Evolutionary conservation across 2,329 filamentous ascomycete species (phyloP).

Genomic region (Talaromyces sp.): DNA sequence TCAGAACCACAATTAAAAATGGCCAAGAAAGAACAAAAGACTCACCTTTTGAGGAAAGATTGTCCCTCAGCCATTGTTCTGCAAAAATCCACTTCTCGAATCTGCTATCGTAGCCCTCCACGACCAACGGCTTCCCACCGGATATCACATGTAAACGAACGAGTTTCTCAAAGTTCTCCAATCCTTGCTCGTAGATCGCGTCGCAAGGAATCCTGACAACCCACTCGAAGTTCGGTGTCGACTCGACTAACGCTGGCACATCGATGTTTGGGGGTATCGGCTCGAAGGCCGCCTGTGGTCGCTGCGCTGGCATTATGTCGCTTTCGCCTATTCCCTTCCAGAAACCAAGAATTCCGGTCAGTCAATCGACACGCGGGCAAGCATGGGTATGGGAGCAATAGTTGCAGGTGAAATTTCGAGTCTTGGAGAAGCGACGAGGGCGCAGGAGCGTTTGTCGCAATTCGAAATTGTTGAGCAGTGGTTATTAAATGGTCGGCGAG

Average conservation of each 20-base stretch:
- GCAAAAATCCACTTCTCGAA: constrained; percentile 76
- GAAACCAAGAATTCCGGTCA: neutral
- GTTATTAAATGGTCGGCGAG: neutral
- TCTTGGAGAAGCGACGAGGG: neutral
- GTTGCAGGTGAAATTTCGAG: no score
- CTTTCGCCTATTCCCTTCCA: neutral
- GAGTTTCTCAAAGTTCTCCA: constrained; percentile 78
- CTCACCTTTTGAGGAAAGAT: constrained; percentile 73
- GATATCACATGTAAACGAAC: constrained; percentile 77
- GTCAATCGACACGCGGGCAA: neutral
- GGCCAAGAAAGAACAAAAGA: constrained; percentile 5
- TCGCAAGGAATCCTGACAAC: constrained; percentile 72
- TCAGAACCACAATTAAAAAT: neutral
- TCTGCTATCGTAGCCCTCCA: constrained; percentile 77
- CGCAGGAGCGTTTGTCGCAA: neutral
- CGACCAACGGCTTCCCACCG: constrained; percentile 80
- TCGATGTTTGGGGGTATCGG: constrained; percentile 84
- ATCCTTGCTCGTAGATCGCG: constrained; percentile 70
- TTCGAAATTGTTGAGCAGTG: neutral
- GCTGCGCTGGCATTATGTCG: constrained; percentile 66
- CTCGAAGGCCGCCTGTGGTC: constrained; percentile 84
- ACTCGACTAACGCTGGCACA: constrained; percentile 67
- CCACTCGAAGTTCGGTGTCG: constrained; percentile 79
- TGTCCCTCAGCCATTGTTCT: constrained; percentile 70
- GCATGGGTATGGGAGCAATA: neutral